A percentile compares a stretch with the other conserved stretches of the same genome.
Evolutionary conservation across 2,329 filamentous ascomycete genomes (phyloP).

Genomic region (Coleophoma crateriformis): DNA sequence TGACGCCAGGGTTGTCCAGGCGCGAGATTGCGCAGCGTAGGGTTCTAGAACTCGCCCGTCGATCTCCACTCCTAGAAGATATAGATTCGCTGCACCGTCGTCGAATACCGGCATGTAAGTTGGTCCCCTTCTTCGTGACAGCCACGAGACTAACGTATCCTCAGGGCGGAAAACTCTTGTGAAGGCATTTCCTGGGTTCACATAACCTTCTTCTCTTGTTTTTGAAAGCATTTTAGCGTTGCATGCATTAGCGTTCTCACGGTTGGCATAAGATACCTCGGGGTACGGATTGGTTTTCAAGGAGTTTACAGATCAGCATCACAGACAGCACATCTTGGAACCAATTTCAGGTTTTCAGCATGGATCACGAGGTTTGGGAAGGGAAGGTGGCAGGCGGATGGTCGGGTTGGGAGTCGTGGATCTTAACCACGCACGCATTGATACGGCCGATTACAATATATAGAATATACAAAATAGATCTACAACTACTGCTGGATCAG

Average conservation of each 20-base stretch:
- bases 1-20: constrained; percentile 4
- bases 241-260: constrained; percentile 3
- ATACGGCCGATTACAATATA: no score
- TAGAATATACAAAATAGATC: no score
- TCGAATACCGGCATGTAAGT: constrained; percentile 15
- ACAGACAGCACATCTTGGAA: no score
- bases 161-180: constrained; percentile 16
- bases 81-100: constrained; percentile 12
- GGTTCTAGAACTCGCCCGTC: constrained; percentile 17
- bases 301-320: no score
- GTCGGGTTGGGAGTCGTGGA: no score
- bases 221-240: constrained; percentile 10
- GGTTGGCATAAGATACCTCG: no score
- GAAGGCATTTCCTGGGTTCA: constrained; percentile 22
- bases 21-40: constrained; percentile 16
- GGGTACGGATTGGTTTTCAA: no score
- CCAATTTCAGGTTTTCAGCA: no score
- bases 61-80: constrained; percentile 16
- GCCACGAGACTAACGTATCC: constrained; percentile 2
- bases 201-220: constrained; percentile 3
- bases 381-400: no score
- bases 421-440: no score
- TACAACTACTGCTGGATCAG: no score
- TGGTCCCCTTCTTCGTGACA: background rate
- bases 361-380: no score